Evolutionary conservation across 345 rosid genomes (phyloP).

Genomic region (Salix suchowensis): DNA sequence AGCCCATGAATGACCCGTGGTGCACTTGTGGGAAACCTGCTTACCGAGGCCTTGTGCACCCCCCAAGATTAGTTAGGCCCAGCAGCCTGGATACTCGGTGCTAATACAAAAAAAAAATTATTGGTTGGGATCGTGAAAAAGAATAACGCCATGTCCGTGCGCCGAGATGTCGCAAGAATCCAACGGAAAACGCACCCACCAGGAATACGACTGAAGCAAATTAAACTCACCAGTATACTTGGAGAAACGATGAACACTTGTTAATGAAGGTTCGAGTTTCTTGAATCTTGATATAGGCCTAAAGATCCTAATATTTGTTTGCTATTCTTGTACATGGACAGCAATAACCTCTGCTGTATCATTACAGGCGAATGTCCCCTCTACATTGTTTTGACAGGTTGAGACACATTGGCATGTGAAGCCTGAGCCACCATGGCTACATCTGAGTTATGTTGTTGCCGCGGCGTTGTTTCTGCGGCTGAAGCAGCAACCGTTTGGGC

Average conservation of each 20-base stretch:
- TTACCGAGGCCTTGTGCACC: too few relatives aligned
- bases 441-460: slow-evolving; percentile 28
- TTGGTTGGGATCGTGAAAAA: too few relatives aligned
- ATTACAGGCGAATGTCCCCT: background rate
- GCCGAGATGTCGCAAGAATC: too few relatives aligned
- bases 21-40: too few relatives aligned
- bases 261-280: background rate
- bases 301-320: background rate
- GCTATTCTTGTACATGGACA: background rate
- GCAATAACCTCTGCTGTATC: background rate
- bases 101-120: too few relatives aligned
- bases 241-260: background rate
- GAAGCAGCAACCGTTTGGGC: slow-evolving; percentile 17
- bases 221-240: too few relatives aligned
- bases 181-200: too few relatives aligned
- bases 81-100: too few relatives aligned
- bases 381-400: background rate
- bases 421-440: background rate
- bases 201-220: too few relatives aligned
- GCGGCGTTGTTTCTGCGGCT: slow-evolving; percentile 29
- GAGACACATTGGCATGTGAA: slow-evolving; percentile 15
- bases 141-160: too few relatives aligned
- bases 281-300: background rate
- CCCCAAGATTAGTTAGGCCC: too few relatives aligned
- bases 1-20: too few relatives aligned